Base-by-base conservation (phyloP, 805 yeast genomes). In the Yamadazyma ubonensis region DNA sequence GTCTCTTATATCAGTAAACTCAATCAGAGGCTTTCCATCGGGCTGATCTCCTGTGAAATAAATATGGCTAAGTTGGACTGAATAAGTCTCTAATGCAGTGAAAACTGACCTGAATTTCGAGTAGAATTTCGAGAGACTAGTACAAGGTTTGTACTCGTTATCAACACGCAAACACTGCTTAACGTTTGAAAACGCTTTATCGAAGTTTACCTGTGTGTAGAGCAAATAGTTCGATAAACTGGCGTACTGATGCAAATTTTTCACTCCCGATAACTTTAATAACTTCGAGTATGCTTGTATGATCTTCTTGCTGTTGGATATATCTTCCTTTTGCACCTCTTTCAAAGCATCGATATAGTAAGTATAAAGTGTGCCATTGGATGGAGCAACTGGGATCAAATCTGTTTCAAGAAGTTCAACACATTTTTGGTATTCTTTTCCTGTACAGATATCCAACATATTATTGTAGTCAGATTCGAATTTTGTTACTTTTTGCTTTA, bases 131-230 rank as follows among this genome's bases (percentile, higher is more conserved):
- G 86, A 75, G 21, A 73, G 52, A 12, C 54, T 62, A 21, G 80
- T 78, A 58, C 96, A 88, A 2, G 60, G 63, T 19, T 63, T 63
- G 48, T 73, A 75, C 46, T 87, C 96, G 59, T 87, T 85, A 58
- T 91, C 91, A 31, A 78, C 72, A 39, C 84, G 79, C 35, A 91
- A 64, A 57, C 97, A 89, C 46, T 75, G 79, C 49, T 82, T 76
- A 18, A 82, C 67, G 28, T 71, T 67, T 43, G 59, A 68, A 51
- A 75, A 61, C 0, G 84, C 73, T 18, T 70, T 69, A 11, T 76
- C 76, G 43, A 72, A 77, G 29, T 78, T 77, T 27, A 69, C 65
- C 28, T 79, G 67, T 5, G 79, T 73, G 49, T 71, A 80, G 36
- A 75, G 59, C 41, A 65, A 48, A 41, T 56, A 59, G 18, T 62